Percentiles rank a stretch among this genome's conserved stretches.
phyloP scores from a whole-genome alignment of 192 early-diverging fungal genomes.

The Entomortierella parvispora region DNA sequence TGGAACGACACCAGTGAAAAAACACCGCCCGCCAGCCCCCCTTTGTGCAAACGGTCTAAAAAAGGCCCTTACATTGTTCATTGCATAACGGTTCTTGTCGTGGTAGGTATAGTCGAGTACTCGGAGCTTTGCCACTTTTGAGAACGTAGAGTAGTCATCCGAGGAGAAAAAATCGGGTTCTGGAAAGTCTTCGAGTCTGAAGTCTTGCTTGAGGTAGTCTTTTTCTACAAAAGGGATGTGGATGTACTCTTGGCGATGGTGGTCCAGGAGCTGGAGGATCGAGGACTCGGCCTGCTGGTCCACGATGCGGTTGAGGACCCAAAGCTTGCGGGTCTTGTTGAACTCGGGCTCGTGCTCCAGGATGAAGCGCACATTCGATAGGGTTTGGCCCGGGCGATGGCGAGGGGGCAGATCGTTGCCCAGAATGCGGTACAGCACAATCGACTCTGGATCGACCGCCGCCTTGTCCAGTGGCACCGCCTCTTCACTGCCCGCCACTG shows the following conservation, averaged over 20 bases:
- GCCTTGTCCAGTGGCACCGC: background rate
- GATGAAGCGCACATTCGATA: conserved; percentile 68
- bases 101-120: conserved; percentile 71
- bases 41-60: background rate
- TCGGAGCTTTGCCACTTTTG: conserved; percentile 67
- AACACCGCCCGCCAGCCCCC: conserved; percentile 1
- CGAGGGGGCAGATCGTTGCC: conserved; percentile 73
- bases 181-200: conserved; percentile 69
- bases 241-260: conserved; percentile 64
- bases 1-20: too few species aligned
- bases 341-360: conserved; percentile 67
- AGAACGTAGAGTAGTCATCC: conserved; percentile 65
- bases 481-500: too few species aligned
- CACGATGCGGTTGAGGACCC: conserved; percentile 70
- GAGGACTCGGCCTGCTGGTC: conserved; percentile 64
- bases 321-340: conserved; percentile 64
- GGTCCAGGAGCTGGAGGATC: conserved; percentile 62
- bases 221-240: conserved; percentile 62
- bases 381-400: conserved; percentile 68
- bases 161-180: conserved; percentile 70
- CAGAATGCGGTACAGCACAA: conserved; percentile 64
- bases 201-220: conserved; percentile 66
- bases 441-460: conserved; percentile 40
- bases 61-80: conserved; percentile 69
- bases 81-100: conserved; percentile 71